Evolutionary conservation across 2,329 filamentous ascomycete genomes (phyloP), one percentile per base, ranked within the genome.

Genomic region (Aspergillus aculeatinus): DNA sequence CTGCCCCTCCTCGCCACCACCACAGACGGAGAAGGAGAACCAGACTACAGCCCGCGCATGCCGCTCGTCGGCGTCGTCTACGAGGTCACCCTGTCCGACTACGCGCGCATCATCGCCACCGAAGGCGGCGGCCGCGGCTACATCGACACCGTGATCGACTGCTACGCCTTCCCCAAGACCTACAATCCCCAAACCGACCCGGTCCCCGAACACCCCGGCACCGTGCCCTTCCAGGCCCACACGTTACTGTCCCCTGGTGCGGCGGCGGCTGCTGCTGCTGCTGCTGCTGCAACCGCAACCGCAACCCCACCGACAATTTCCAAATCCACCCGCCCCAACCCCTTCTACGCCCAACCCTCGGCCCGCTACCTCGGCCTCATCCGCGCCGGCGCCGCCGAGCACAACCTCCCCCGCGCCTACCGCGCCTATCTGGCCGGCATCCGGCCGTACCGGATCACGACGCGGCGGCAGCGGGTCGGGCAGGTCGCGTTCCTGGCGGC

Each of bases 61-160:
- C 91, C 91, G 4, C 83, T 99, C 2, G 85, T 97, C 47, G 95
- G 95, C 25, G 92, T 96, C 16, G 95, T 98, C 4, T 99, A 99
- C 79, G 93, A 98, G 78, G 91, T 98, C 31, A 96, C 92, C 0
- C 79, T 83, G 19, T 76, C 83, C 48, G 95, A 99, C 78, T 99
- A 91, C 73, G 84, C 87, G 6, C 89, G 85, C 61, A 96, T 99
- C 67, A 89, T 98, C 62, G 88, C 88, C 5, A 97, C 93, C 5
- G 95, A 99, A 74, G 94, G 94, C 55, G 93, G 91, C 33, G 93
- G 93, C 19, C 79, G 87, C 2, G 84, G 88, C n/a, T 99, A 99
- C 79, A 81, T 88, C 59, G 92, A 98, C 72, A 86, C 96, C 11
- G 72, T 91, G 0, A 87, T 96, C 12, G 86, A 89, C 29, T 97